Evolutionary conservation across 345 rosid species (phyloP).

Genomic region (Microthlaspi erraticum): DNA sequence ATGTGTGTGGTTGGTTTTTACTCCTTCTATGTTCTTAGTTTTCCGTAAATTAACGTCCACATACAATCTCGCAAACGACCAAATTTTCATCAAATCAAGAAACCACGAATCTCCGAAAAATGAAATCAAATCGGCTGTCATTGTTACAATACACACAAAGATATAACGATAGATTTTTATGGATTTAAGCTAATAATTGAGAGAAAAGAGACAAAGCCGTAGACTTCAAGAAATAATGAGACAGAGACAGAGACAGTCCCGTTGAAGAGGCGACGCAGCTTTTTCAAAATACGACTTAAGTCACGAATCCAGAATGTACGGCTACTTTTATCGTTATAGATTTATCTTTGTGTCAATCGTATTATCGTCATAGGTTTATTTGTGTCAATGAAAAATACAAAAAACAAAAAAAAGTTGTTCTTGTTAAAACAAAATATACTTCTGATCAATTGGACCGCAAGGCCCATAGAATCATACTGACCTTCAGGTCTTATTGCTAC

Average conservation of each 20-base stretch:
- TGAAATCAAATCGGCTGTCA: neutral
- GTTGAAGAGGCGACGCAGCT: neutral
- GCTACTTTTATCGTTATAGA: neutral
- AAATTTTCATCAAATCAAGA: slow-evolving; percentile 17
- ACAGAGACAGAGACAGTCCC: neutral
- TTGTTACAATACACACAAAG: neutral
- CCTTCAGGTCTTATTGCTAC: too few relatives aligned
- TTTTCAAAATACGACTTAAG: neutral
- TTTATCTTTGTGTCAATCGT: neutral
- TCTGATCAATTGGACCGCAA: too few relatives aligned
- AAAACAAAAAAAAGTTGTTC: neutral
- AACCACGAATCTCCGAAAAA: slow-evolving; percentile 3
- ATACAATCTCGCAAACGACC: neutral
- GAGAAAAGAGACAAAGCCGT: slow-evolving; percentile 17
- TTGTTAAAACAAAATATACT: too few relatives aligned
- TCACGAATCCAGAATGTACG: slow-evolving; percentile 3
- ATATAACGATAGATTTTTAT: neutral
- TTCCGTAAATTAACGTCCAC: neutral
- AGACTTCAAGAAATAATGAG: neutral
- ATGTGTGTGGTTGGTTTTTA: neutral
- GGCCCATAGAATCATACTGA: too few relatives aligned
- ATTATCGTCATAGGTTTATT: neutral
- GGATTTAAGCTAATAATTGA: slow-evolving; percentile 16
- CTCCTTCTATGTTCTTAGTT: neutral
- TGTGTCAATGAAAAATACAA: neutral